Evolutionary conservation across 1,284 basidiomycete species (phyloP).

Genomic region (Coriolopsis trogii): DNA sequence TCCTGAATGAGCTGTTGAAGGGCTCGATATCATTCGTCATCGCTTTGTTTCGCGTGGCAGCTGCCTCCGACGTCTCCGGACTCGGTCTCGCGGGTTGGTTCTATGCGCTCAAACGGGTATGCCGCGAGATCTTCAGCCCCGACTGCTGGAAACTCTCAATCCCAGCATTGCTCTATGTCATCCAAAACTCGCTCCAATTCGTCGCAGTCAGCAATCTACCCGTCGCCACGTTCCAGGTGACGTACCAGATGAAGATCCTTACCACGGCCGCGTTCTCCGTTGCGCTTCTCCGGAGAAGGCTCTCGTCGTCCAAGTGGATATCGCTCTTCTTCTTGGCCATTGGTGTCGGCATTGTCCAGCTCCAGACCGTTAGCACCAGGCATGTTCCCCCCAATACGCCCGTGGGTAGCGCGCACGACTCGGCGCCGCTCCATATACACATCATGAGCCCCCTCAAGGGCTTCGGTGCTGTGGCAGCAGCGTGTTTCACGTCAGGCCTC

Average conservation of each 20-base stretch:
- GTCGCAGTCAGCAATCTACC: slow-evolving; percentile 92
- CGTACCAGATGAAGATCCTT: slow-evolving; percentile 97
- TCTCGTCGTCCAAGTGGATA: slow-evolving; percentile 81
- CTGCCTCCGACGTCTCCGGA: slow-evolving; percentile 30
- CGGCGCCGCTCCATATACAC: slow-evolving; percentile 39
- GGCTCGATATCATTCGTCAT: slow-evolving; percentile 86
- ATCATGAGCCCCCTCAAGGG: slow-evolving; percentile 84
- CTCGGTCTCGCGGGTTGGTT: slow-evolving; percentile 31
- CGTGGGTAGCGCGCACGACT: slow-evolving; percentile 40
- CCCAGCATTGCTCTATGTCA: slow-evolving; percentile 94
- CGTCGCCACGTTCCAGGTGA: slow-evolving; percentile 94
- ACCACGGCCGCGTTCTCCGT: slow-evolving; percentile 97
- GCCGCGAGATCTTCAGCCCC: slow-evolving; percentile 64
- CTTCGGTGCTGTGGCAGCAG: slow-evolving; percentile 85
- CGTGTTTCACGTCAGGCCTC: slow-evolving; percentile 96
- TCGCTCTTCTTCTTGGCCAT: slow-evolving; percentile 85
- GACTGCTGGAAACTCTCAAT: slow-evolving; percentile 98
- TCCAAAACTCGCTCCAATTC: slow-evolving; percentile 97
- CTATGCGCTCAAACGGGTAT: slow-evolving; percentile 55
- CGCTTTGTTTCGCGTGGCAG: slow-evolving; percentile 51
- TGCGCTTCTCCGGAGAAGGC: slow-evolving; percentile 80
- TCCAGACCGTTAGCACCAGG: slow-evolving; percentile 60
- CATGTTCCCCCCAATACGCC: slow-evolving; percentile 34
- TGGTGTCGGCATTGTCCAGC: slow-evolving; percentile 93
- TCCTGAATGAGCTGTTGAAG: slow-evolving; percentile 93